Evolutionary conservation across 257 asterid genomes (phyloP).

Genomic region (Solanum microdontum): DNA sequence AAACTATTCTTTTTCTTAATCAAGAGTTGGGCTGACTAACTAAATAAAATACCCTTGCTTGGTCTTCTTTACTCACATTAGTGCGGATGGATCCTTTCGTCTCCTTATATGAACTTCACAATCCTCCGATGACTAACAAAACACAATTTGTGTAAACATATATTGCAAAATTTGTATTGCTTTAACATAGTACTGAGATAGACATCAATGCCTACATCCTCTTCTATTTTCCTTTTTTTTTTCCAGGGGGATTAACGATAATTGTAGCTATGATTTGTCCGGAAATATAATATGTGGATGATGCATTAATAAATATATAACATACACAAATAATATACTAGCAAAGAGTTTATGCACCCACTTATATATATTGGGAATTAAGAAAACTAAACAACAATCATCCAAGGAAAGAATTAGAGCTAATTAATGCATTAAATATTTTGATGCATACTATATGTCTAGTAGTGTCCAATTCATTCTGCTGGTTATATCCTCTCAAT

Average conservation of each 20-base stretch:
- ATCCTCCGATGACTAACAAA: slow-evolving; percentile 1
- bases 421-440: no score
- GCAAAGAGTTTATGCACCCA: background rate
- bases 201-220: background rate
- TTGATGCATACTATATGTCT: no score
- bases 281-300: background rate
- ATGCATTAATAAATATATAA: background rate
- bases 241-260: background rate
- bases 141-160: slow-evolving; percentile 5
- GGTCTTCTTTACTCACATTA: background rate
- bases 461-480: no score
- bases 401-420: no score
- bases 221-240: background rate
- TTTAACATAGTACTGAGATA: background rate
- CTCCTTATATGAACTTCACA: background rate
- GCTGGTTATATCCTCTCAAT: background rate
- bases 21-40: background rate
- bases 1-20: background rate
- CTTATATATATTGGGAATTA: background rate
- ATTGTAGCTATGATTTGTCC: background rate
- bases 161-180: background rate
- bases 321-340: background rate
- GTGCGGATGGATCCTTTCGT: background rate
- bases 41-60: background rate
- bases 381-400: no score